A percentile compares a stretch with the other conserved stretches of the same genome.
Conservation (phyloP, 2,329 filamentous ascomycete species). For the Sclerotiophoma versabilis region DNA sequence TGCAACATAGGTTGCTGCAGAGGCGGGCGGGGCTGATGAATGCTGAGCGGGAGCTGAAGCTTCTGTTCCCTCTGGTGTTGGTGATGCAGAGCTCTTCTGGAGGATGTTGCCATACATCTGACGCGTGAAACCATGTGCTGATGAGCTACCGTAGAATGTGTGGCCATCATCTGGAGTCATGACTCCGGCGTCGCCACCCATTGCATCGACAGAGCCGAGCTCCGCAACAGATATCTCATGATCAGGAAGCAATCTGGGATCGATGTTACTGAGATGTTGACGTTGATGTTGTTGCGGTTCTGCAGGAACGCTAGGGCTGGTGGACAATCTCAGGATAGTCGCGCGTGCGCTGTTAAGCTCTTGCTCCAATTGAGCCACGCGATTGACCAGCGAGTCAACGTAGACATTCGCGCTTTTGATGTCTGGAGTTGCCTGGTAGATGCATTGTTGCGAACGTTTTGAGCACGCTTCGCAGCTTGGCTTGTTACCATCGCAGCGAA, state of each 20-base stretch:
- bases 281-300: not conserved
- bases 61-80: not conserved
- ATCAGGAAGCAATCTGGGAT: slow-evolving; percentile 5
- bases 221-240: not conserved
- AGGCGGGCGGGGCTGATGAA: not conserved
- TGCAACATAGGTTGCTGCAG: not conserved
- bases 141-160: slow-evolving; percentile 18
- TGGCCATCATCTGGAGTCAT: not conserved
- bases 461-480: slow-evolving; percentile 12
- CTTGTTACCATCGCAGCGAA: slow-evolving; percentile 17
- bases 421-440: slow-evolving; percentile 11
- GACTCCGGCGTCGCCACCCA: slow-evolving; percentile 9
- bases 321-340: slow-evolving; percentile 4
- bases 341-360: slow-evolving; percentile 8
- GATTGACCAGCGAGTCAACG: slow-evolving; percentile 12
- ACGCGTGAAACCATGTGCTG: slow-evolving; percentile 13
- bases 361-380: slow-evolving; percentile 12
- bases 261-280: slow-evolving; percentile 4
- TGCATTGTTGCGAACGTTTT: slow-evolving; percentile 12
- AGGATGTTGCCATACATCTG: slow-evolving; percentile 16
- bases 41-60: not conserved
- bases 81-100: not conserved
- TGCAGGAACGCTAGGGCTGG: not conserved
- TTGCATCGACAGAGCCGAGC: slow-evolving; percentile 10
- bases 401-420: slow-evolving; percentile 7